Evolutionary conservation across 305 asterid species (phyloP).

Genomic region (Fraxinus dipetala): DNA sequence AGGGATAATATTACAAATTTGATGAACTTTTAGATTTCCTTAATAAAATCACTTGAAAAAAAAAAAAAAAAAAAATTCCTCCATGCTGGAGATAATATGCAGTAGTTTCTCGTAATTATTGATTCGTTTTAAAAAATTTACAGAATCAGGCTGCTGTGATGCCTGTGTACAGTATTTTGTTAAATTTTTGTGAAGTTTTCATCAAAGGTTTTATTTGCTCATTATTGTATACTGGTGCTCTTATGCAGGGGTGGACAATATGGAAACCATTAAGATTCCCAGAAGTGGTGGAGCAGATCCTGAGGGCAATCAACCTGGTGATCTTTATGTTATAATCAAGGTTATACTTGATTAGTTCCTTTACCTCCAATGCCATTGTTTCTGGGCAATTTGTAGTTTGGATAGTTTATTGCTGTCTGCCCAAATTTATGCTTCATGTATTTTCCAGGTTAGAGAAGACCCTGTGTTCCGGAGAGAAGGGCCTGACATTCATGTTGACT

Average conservation of each 20-base stretch:
- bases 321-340: slow-evolving; percentile 75
- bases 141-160: not conserved
- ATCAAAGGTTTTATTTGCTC: not conserved
- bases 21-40: not conserved
- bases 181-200: slow-evolving; percentile 7
- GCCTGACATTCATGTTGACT: slow-evolving; percentile 86
- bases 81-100: not conserved
- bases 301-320: slow-evolving; percentile 90
- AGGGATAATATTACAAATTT: not conserved
- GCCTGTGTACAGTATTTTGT: not conserved
- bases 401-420: slow-evolving; percentile 13
- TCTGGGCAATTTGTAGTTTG: not conserved
- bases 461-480: slow-evolving; percentile 97
- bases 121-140: not conserved
- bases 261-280: slow-evolving; percentile 64
- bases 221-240: slow-evolving; percentile 21
- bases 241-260: slow-evolving; percentile 74
- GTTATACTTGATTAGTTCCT: slow-evolving; percentile 35
- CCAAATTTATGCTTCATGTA: slow-evolving; percentile 9
- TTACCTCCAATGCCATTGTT: slow-evolving; percentile 1
- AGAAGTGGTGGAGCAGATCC: slow-evolving; percentile 98
- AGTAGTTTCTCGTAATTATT: not conserved
- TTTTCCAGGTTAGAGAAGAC: slow-evolving; percentile 84
- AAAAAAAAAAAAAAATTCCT: slow-evolving; percentile 12
- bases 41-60: not conserved